A percentile compares a stretch with the other conserved stretches of the same genome.
Evolutionary conservation across 2,329 filamentous ascomycete species (phyloP).

Genomic region (Ophiognomonia clavigignenti-juglandacearum): DNA sequence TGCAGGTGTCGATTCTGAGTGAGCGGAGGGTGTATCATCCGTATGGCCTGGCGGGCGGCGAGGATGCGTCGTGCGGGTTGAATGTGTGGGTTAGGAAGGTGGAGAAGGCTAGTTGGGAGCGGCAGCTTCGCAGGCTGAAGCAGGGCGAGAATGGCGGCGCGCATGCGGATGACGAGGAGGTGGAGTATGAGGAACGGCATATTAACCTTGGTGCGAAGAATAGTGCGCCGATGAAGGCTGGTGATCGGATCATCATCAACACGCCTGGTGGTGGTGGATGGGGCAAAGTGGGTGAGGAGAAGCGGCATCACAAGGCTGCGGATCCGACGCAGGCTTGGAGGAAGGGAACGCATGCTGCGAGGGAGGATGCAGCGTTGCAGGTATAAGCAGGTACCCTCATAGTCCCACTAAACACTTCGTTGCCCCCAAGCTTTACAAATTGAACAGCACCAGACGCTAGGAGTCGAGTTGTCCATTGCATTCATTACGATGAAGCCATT

Average conservation of each 20-base stretch:
- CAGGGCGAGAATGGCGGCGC: constrained; percentile 17
- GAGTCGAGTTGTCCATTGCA: too few relatives aligned
- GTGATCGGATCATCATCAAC: constrained; percentile 71
- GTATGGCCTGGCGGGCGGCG: constrained; percentile 80
- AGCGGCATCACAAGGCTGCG: constrained; percentile 38
- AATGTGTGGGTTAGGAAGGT: constrained; percentile 85
- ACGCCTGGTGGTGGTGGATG: constrained; percentile 79
- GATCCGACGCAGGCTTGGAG: constrained; percentile 54
- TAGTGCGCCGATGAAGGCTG: constrained; percentile 68
- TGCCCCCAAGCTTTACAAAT: too few relatives aligned
- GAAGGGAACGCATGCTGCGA: constrained; percentile 51
- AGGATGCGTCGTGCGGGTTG: constrained; percentile 70
- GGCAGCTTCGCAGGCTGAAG: constrained; percentile 35
- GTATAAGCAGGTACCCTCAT: constrained; percentile 27
- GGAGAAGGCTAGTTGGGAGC: constrained; percentile 48
- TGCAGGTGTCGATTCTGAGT: constrained; percentile 74
- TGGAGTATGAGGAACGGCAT: constrained; percentile 51
- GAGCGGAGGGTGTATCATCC: constrained; percentile 73
- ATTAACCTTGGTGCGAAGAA: constrained; percentile 79
- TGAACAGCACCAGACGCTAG: too few relatives aligned
- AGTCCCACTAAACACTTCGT: too few relatives aligned
- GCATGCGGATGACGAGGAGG: constrained; percentile 23
- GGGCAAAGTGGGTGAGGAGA: constrained; percentile 58
- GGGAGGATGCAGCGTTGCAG: constrained; percentile 57
- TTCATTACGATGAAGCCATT: too few relatives aligned